Conservation (phyloP, 1,139 yeast species). For the Taphrina deformans region DNA sequence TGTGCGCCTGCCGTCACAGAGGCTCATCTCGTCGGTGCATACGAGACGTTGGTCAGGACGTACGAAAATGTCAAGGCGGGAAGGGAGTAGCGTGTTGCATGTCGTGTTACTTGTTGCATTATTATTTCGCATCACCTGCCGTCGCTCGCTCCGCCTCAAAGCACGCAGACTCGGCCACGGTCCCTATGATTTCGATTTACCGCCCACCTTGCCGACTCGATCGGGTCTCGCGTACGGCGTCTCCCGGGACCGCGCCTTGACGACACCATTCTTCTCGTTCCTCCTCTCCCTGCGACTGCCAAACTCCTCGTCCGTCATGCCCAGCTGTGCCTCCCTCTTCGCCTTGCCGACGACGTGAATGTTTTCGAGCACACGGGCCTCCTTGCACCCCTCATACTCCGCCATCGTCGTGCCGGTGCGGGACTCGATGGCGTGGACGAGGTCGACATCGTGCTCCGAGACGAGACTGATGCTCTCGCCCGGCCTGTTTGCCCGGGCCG, state of each 20-base stretch:
- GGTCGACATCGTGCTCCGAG: constrained; percentile 77
- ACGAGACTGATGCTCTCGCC: constrained; percentile 73
- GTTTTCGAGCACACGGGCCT: constrained; percentile 66
- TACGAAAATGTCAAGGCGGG: constrained; percentile 6
- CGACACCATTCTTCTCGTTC: constrained; percentile 48
- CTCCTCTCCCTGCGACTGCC: constrained; percentile 70
- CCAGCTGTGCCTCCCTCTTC: constrained; percentile 85
- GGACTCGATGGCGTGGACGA: constrained; percentile 82
- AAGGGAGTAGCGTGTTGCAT: no score
- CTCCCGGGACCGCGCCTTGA: not conserved
- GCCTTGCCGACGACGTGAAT: constrained; percentile 74
- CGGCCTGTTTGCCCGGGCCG: constrained; percentile 95
- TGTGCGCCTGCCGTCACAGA: constrained; percentile 39
- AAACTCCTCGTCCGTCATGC: constrained; percentile 85
- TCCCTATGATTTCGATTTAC: no score
- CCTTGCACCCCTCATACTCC: constrained; percentile 66
- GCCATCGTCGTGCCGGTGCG: constrained; percentile 78
- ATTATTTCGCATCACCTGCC: not conserved
- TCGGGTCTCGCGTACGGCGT: not conserved
- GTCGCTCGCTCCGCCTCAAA: not conserved
- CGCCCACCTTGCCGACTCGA: not conserved
- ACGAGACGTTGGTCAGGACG: constrained; percentile 15
- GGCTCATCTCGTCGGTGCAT: constrained; percentile 35
- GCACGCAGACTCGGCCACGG: no score
- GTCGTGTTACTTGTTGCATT: no score